Base-by-base conservation (phyloP, 345 rosid genomes). In the Eucalyptus shirleyi region DNA sequence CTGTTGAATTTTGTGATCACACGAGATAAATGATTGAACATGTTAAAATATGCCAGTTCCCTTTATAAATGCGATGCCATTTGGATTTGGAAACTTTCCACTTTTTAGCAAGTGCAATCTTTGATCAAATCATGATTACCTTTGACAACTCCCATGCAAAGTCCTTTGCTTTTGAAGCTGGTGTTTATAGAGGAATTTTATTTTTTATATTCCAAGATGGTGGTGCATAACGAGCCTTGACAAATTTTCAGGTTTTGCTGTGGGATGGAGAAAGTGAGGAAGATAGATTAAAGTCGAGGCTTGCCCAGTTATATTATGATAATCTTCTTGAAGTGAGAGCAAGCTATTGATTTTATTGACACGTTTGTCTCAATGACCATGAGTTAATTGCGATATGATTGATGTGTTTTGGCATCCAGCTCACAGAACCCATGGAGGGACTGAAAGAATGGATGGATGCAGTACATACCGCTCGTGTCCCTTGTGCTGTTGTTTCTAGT, bases 401-500 rank as follows among this genome's bases (percentile, higher is more conserved):
- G 37, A 11, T 65, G 19, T 50, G 72, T n/a, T 89, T 88, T 77
- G 89, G 89, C 87, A 81, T 86, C 89, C 95, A 98, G 99, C 94
- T 95, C 72, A 92, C 88, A 85, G 91, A 94, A 90, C 98, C 99
- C 81, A 91, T 91, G 89, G 98, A 94, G 44, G 99, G 99, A 14
- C 94, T 97, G 53, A 88, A 88, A 92, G 98, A 96, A 87, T 98
- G 99, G 99, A 96, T 98, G 14, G 99, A 98, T 88, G 98, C 98
- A 55, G 95, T 98, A 42, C 90, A 92, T 87, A 96, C 94, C 62
- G 96, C 97, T 87, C 93, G 95, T 50, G 95, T 98, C 90, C 99
- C 99, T 89, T 98, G 99, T 91, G 99, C 99, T 87, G 94, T 98
- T 89, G 99, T 98, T 90, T 97, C 99, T 87, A 93, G 97, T 91